Conservation (phyloP, 2,329 filamentous ascomycete species). For the Aspergillus sp. region DNA sequence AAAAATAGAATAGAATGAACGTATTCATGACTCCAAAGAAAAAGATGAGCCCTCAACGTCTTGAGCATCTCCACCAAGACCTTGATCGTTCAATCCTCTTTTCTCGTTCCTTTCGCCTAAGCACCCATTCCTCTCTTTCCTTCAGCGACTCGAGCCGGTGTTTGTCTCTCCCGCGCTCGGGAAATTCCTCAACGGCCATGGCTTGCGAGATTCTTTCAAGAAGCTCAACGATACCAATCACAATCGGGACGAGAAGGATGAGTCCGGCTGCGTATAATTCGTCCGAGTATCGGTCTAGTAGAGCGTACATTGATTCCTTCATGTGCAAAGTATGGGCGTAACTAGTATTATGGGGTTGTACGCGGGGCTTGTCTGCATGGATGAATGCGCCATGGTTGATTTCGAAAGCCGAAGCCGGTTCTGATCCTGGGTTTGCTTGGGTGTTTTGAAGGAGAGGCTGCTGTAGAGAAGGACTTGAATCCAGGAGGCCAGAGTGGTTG, state of each 20-base stretch:
- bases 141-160: neutral
- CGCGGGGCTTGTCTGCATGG: neutral
- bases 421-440: neutral
- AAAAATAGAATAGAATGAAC: neutral
- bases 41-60: neutral
- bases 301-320: neutral
- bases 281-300: constrained; percentile 3
- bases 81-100: neutral
- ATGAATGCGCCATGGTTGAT: constrained; percentile 2
- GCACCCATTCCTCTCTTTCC: constrained; percentile 3
- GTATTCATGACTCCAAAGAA: neutral
- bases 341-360: neutral
- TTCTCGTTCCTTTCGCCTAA: constrained; percentile 1
- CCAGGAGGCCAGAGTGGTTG: neutral
- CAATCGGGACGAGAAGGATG: constrained; percentile 12
- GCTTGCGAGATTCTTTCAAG: constrained; percentile 4
- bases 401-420: neutral
- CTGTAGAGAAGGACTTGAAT: neutral
- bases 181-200: constrained; percentile 3
- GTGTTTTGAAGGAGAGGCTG: neutral
- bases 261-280: constrained; percentile 6
- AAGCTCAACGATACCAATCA: constrained; percentile 10
- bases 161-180: constrained; percentile 10
- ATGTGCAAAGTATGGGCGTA: constrained; percentile 4
- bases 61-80: constrained; percentile 5